phyloP scores from a whole-genome alignment of 305 asterid genomes.

The Rubia balearica region DNA sequence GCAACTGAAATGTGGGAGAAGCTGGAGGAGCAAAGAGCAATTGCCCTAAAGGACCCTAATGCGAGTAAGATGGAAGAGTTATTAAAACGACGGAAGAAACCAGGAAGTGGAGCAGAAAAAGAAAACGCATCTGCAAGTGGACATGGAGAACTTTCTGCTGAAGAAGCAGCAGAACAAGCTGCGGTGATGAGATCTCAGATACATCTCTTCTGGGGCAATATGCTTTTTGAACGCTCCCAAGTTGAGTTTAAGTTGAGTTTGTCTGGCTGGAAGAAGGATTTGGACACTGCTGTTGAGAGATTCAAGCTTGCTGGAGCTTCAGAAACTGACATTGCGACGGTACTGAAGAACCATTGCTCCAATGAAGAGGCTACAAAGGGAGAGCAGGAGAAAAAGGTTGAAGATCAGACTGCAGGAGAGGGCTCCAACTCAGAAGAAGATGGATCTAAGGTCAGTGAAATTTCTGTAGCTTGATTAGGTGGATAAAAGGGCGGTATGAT shows the following conservation, averaged over 20 bases:
- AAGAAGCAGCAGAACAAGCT: conserved; percentile 82
- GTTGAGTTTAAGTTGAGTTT: conserved; percentile 72
- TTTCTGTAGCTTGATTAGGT: conserved; percentile 14
- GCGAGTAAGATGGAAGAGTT: conserved; percentile 61
- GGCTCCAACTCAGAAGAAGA: conserved; percentile 23
- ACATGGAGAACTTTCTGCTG: conserved; percentile 49
- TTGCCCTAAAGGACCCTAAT: conserved; percentile 55
- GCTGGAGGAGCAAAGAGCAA: conserved; percentile 75
- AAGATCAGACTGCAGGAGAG: conserved; percentile 19
- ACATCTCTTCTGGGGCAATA: conserved; percentile 91
- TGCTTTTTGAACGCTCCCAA: conserved; percentile 92
- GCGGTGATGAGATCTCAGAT: conserved; percentile 91
- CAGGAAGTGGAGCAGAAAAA: conserved; percentile 37
- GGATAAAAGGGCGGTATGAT: background rate
- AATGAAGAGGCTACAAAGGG: conserved; percentile 44
- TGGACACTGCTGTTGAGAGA: conserved; percentile 77
- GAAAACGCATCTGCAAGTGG: conserved; percentile 31
- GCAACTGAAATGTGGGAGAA: conserved; percentile 98
- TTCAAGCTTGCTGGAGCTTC: conserved; percentile 98
- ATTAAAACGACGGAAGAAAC: conserved; percentile 55
- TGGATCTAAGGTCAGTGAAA: conserved; percentile 15
- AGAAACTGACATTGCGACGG: conserved; percentile 69
- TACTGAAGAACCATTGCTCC: conserved; percentile 75
- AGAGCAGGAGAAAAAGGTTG: conserved; percentile 27
- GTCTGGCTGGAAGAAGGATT: conserved; percentile 72